Conservation (phyloP, 441 rosid genomes). For the Eutrema salsugineum region DNA sequence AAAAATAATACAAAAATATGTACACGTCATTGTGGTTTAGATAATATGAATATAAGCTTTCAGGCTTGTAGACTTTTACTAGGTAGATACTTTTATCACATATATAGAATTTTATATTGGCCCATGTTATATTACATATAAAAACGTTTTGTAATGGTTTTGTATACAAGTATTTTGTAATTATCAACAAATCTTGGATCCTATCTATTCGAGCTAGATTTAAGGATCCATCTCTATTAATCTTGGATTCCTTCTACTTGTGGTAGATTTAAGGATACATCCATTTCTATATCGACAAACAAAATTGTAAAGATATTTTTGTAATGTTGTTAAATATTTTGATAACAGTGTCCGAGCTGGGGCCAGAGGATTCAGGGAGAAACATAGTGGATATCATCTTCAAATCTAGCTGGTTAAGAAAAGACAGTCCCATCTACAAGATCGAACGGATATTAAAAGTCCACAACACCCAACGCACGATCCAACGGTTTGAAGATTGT, state of each 20-base stretch:
- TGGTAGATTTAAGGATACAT: not conserved
- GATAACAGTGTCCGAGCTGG: constrained; percentile 76
- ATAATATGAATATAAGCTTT: too few relatives aligned
- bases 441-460: constrained; percentile 91
- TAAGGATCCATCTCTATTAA: not conserved
- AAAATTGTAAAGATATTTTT: not conserved
- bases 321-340: not conserved
- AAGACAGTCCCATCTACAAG: constrained; percentile 66
- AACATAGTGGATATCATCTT: constrained; percentile 92
- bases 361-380: constrained; percentile 81
- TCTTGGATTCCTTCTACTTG: not conserved
- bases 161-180: not conserved
- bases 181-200: not conserved
- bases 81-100: too few relatives aligned
- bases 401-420: constrained; percentile 92
- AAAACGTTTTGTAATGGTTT: not conserved
- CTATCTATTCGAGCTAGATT: not conserved
- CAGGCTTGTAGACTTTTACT: too few relatives aligned
- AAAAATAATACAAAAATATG: too few relatives aligned
- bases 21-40: too few relatives aligned
- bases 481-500: constrained; percentile 95
- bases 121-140: not conserved
- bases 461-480: constrained; percentile 85
- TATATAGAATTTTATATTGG: not conserved
- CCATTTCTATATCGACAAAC: not conserved